Percentiles rank a stretch among this genome's conserved stretches.
Conservation (phyloP, 306 rosid species). For the Quercus mongolica region DNA sequence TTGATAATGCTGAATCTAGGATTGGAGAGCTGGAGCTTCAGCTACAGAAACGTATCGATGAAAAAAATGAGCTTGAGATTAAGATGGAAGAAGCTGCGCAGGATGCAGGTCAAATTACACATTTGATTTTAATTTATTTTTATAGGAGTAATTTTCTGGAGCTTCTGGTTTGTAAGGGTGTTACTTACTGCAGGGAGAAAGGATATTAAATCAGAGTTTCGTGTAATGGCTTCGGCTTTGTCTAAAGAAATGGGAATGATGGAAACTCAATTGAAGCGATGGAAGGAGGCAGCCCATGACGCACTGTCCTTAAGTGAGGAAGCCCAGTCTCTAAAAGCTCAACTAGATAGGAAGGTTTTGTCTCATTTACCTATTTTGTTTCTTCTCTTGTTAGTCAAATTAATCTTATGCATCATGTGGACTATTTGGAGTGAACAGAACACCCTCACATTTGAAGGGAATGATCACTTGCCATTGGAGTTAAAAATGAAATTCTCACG, state of each 20-base stretch:
- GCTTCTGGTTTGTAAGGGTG: conserved; percentile 32
- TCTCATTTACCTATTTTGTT: conserved; percentile 1
- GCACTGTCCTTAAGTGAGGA: conserved; percentile 70
- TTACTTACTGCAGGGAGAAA: conserved; percentile 71
- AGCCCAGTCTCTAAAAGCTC: conserved; percentile 54
- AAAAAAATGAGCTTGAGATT: conserved; percentile 75
- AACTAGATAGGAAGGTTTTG: conserved; percentile 58
- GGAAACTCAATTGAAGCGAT: conserved; percentile 86
- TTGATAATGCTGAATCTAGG: conserved; percentile 53
- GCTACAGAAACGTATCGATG: conserved; percentile 62
- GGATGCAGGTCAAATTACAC: conserved; percentile 58
- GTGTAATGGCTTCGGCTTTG: conserved; percentile 85
- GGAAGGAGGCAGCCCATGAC: conserved; percentile 88
- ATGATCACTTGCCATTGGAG: too few species aligned
- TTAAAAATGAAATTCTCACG: too few species aligned
- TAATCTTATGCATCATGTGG: background rate
- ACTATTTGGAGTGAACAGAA: too few species aligned
- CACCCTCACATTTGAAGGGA: too few species aligned
- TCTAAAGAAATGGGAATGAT: conserved; percentile 95
- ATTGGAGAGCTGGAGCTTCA: conserved; percentile 77
- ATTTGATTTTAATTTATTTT: conserved; percentile 25
- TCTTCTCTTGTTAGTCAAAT: background rate
- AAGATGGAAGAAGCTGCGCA: conserved; percentile 83
- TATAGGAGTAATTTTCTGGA: conserved; percentile 15
- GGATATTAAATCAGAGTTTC: conserved; percentile 86